Evolutionary conservation across 2,329 filamentous ascomycete genomes (phyloP).

Genomic region (Cytospora chrysosperma): DNA sequence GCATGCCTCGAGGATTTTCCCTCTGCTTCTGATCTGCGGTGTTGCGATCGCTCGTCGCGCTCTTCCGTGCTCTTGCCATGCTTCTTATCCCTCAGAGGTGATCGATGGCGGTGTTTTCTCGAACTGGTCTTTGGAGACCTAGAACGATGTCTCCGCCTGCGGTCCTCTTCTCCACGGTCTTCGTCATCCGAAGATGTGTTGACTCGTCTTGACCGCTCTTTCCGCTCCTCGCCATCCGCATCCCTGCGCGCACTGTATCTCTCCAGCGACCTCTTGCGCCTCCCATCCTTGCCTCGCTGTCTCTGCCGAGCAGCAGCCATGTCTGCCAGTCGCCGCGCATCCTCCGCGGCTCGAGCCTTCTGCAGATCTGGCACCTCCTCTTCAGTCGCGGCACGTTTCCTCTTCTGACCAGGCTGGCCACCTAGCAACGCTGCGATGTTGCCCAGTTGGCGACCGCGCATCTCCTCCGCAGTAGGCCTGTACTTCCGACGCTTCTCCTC

Average conservation of each 20-base stretch:
- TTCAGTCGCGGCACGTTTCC: conserved; percentile 28
- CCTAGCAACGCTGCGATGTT: conserved; percentile 60
- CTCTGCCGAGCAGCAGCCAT: conserved; percentile 18
- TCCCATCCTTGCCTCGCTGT: conserved; percentile 8
- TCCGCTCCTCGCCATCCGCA: background rate
- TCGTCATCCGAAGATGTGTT: conserved; percentile 32
- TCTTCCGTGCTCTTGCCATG: conserved; percentile 1
- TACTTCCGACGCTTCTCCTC: conserved; percentile 44
- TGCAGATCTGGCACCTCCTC: conserved; percentile 19
- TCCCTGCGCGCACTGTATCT: conserved; percentile 17
- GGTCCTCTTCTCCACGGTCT: conserved; percentile 17
- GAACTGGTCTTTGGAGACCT: conserved; percentile 20
- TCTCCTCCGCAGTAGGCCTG: conserved; percentile 49
- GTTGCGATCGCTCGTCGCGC: conserved; percentile 1
- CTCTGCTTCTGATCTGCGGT: background rate
- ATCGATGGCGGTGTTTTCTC: conserved; percentile 20
- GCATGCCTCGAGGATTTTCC: conserved; percentile 1
- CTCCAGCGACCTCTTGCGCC: conserved; percentile 20
- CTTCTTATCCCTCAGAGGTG: conserved; percentile 1
- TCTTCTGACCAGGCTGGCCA: conserved; percentile 37
- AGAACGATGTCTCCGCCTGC: conserved; percentile 19
- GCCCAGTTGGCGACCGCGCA: conserved; percentile 57
- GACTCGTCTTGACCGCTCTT: conserved; percentile 7
- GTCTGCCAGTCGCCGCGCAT: conserved; percentile 17
- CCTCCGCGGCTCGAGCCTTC: conserved; percentile 18